A percentile compares a stretch with the other conserved stretches of the same genome.
These are phyloP conservation scores for Leccinellum albellum DNA, from an alignment of 768 basidiomycete genomes.

Conservation along the genomic window DNA sequence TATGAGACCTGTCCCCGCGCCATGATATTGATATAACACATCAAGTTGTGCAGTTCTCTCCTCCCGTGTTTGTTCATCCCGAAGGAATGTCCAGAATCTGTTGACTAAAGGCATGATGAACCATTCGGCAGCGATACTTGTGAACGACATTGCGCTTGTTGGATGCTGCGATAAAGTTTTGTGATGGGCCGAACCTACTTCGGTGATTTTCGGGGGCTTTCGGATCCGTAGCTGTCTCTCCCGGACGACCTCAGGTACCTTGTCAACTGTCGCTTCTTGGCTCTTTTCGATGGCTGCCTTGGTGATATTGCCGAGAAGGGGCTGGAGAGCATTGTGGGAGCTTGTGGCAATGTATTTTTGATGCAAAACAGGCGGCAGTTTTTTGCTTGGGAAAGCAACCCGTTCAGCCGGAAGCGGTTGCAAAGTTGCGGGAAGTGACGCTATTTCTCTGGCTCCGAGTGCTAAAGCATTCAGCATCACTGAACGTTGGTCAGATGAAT, in stretches of 20 bases:
- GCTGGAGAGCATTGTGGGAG: constrained; percentile 44
- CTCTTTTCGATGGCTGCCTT: constrained; percentile 59
- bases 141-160: constrained; percentile 40
- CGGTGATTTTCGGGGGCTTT: constrained; percentile 43
- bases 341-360: constrained; percentile 52
- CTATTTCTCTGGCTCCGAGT: constrained; percentile 81
- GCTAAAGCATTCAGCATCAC: constrained; percentile 85
- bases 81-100: constrained; percentile 92
- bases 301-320: constrained; percentile 61
- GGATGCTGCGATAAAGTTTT: constrained; percentile 15
- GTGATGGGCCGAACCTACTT: constrained; percentile 30
- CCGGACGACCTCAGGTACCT: constrained; percentile 59
- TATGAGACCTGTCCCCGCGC: constrained; percentile 79
- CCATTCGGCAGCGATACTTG: constrained; percentile 75
- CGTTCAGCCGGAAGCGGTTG: constrained; percentile 32
- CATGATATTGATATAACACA: constrained; percentile 55
- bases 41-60: constrained; percentile 59
- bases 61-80: constrained; percentile 78
- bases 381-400: constrained; percentile 76
- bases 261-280: constrained; percentile 49
- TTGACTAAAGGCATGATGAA: constrained; percentile 90
- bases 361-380: constrained; percentile 69
- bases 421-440: constrained; percentile 37
- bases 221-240: constrained; percentile 72
- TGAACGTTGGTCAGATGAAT: constrained; percentile 82